Percentiles rank a stretch among this genome's conserved stretches.
phyloP scores from a whole-genome alignment of 2,329 filamentous ascomycete genomes.

The Blastomyces silverae region DNA sequence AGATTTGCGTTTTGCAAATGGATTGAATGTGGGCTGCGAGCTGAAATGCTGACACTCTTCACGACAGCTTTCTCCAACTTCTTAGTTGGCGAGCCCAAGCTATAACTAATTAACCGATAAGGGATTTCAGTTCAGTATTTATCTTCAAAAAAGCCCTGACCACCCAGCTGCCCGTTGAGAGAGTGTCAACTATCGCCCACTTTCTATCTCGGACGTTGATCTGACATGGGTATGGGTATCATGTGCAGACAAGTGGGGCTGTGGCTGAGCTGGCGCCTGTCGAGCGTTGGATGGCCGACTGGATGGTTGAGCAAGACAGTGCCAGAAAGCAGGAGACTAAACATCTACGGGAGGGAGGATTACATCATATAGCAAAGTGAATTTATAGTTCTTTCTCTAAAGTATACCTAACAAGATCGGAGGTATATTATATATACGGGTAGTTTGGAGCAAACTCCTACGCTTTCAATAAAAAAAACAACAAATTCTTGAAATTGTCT shows the following conservation, averaged over 20 bases:
- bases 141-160: background rate
- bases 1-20: background rate
- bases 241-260: conserved; percentile 8
- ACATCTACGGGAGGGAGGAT: background rate
- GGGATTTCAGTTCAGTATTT: background rate
- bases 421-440: background rate
- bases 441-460: background rate
- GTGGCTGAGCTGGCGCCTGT: background rate
- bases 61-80: background rate
- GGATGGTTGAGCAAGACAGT: background rate
- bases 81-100: background rate
- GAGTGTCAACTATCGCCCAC: too few relatives aligned
- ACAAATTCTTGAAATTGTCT: background rate
- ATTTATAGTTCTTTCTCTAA: conserved; percentile 2
- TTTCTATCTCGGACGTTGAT: too few relatives aligned
- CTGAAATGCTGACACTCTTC: background rate
- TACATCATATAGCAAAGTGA: background rate
- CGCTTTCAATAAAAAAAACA: background rate
- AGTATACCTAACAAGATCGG: background rate
- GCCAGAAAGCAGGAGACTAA: background rate
- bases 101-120: background rate
- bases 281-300: background rate
- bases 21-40: background rate
- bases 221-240: background rate
- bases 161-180: background rate